Percentiles rank a stretch among this genome's conserved stretches.
phyloP scores from a whole-genome alignment of 805 yeast genomes.

The Torulaspora microellipsoides region DNA sequence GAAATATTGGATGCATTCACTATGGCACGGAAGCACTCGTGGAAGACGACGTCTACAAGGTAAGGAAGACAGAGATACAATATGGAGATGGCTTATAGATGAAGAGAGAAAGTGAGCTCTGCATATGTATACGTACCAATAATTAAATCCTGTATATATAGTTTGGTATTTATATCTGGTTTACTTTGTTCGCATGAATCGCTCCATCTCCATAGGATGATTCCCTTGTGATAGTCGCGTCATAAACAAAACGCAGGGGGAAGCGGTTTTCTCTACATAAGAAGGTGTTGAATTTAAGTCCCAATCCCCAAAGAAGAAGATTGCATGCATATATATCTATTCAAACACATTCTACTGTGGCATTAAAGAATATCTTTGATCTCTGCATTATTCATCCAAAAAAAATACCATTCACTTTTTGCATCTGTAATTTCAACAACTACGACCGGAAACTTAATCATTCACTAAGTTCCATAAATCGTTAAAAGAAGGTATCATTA shows the following conservation, averaged over 20 bases:
- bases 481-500: conserved; percentile 1
- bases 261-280: too few relatives aligned
- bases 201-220: too few relatives aligned
- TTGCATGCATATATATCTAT: too few relatives aligned
- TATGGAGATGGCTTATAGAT: conserved; percentile 54
- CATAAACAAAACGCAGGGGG: too few relatives aligned
- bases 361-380: too few relatives aligned
- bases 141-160: background rate
- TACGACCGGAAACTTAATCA: background rate
- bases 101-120: conserved; percentile 36
- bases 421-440: too few relatives aligned
- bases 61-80: conserved; percentile 41
- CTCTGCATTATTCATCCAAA: background rate
- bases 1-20: conserved; percentile 10
- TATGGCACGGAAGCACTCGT: conserved; percentile 23
- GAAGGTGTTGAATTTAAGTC: too few relatives aligned
- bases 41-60: conserved; percentile 13
- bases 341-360: too few relatives aligned
- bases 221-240: too few relatives aligned
- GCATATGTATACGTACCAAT: too few relatives aligned
- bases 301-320: too few relatives aligned
- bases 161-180: background rate
- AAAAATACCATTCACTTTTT: background rate
- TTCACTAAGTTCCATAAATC: background rate
- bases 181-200: too few relatives aligned